Conservation (phyloP, 2,329 filamentous ascomycete genomes). For the Aspergillus tubingensis region DNA sequence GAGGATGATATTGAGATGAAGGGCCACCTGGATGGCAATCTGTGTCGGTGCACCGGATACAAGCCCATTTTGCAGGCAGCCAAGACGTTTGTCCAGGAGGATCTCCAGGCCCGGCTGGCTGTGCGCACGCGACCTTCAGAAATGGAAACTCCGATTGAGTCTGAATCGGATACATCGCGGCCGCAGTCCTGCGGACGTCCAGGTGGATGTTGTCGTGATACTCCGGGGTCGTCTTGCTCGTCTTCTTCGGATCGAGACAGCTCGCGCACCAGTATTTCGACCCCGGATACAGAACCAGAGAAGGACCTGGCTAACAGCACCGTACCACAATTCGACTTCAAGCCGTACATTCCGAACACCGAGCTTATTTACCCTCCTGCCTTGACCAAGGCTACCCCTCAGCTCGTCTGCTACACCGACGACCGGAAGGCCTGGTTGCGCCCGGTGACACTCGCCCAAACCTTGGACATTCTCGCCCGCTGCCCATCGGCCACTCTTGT, state of each 20-base stretch:
- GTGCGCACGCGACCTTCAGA: background rate
- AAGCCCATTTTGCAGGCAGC: constrained; percentile 83
- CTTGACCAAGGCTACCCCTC: constrained; percentile 74
- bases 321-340: constrained; percentile 81
- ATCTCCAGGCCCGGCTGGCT: constrained; percentile 44
- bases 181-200: constrained; percentile 26
- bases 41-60: constrained; percentile 87
- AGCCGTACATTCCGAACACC: constrained; percentile 82
- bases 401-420: constrained; percentile 78
- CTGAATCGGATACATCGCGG: background rate
- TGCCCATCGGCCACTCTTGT: constrained; percentile 84
- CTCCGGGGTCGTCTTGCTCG: constrained; percentile 10
- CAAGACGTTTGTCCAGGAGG: constrained; percentile 67
- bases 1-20: constrained; percentile 70
- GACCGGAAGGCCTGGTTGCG: constrained; percentile 83
- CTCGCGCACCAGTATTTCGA: background rate
- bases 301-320: constrained; percentile 15
- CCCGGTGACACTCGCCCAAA: constrained; percentile 73
- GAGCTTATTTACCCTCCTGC: constrained; percentile 85
- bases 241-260: background rate
- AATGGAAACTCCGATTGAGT: background rate
- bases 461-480: constrained; percentile 78
- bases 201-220: constrained; percentile 30
- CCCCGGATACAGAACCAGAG: background rate
- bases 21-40: constrained; percentile 79